phyloP scores from a whole-genome alignment of 331 rosid species.

The Spiraea crenata region DNA sequence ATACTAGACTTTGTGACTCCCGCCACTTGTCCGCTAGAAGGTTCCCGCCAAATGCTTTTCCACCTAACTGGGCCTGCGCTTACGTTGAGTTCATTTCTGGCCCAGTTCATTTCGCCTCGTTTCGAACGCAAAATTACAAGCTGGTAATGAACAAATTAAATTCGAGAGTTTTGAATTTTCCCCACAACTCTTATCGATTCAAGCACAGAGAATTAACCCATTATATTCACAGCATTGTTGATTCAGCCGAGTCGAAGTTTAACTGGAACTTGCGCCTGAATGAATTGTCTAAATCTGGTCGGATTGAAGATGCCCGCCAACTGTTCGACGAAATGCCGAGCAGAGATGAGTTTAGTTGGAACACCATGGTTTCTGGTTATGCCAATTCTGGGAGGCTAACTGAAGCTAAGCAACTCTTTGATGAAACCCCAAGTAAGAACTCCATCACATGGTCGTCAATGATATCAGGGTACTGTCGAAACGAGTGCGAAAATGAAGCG shows the following conservation, averaged over 20 bases:
- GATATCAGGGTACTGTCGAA: slow-evolving; percentile 60
- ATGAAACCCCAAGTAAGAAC: slow-evolving; percentile 38
- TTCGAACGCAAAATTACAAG: neutral
- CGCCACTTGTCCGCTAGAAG: neutral
- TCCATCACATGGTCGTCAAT: slow-evolving; percentile 71
- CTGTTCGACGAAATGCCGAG: slow-evolving; percentile 61
- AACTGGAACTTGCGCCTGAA: slow-evolving; percentile 42
- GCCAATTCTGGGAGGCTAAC: slow-evolving; percentile 48
- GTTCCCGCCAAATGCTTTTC: neutral
- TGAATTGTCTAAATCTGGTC: slow-evolving; percentile 47
- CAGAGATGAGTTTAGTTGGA: slow-evolving; percentile 66
- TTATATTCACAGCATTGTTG: slow-evolving; percentile 11
- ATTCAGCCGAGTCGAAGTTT: slow-evolving; percentile 29
- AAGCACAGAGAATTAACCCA: slow-evolving; percentile 8
- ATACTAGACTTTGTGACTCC: neutral
- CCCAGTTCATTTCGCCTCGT: too few species aligned
- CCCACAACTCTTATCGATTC: slow-evolving; percentile 19
- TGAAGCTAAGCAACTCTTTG: slow-evolving; percentile 59
- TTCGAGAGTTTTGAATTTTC: slow-evolving; percentile 20
- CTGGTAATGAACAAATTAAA: slow-evolving; percentile 36
- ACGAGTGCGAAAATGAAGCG: slow-evolving; percentile 54
- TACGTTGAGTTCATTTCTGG: too few species aligned
- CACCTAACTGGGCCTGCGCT: neutral
- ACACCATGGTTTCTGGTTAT: slow-evolving; percentile 65
- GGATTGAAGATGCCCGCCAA: slow-evolving; percentile 55